Evolutionary conservation across 352 stramenopile species (phyloP).

Genomic region (Phytophthora sansomeana): DNA sequence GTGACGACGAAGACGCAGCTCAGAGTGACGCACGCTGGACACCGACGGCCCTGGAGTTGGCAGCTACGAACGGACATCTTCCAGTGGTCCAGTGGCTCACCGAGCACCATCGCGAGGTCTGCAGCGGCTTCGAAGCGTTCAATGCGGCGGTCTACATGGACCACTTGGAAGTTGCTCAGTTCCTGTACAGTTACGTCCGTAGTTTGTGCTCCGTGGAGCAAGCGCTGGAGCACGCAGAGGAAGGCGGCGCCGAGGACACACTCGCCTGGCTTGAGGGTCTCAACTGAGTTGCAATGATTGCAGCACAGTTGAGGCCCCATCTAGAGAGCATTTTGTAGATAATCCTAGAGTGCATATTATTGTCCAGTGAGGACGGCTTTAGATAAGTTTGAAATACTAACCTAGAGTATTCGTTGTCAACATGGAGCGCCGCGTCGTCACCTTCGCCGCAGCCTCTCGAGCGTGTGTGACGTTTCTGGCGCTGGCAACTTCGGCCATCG

Average conservation of each 20-base stretch:
- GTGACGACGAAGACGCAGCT: conserved; percentile 15
- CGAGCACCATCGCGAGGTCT: conserved; percentile 54
- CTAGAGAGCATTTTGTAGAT: conserved; percentile 30
- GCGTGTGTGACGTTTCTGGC: conserved; percentile 56
- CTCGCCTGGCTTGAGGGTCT: conserved; percentile 65
- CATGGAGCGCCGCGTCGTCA: conserved; percentile 48
- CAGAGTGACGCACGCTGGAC: conserved; percentile 47
- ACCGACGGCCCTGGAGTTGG: conserved; percentile 61
- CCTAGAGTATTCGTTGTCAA: background rate
- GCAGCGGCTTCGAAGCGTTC: conserved; percentile 60
- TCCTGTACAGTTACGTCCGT: conserved; percentile 54
- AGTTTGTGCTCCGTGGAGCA: conserved; percentile 59
- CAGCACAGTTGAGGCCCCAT: conserved; percentile 8
- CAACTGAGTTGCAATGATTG: conserved; percentile 40
- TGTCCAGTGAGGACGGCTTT: conserved; percentile 16
- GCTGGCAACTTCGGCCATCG: conserved; percentile 49
- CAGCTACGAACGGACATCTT: conserved; percentile 70
- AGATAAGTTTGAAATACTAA: conserved; percentile 6
- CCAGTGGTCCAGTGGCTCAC: conserved; percentile 69
- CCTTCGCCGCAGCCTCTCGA: conserved; percentile 59
- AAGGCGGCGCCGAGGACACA: conserved; percentile 70
- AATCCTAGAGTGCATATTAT: conserved; percentile 40
- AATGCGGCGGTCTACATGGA: conserved; percentile 81
- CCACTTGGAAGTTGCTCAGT: conserved; percentile 63
- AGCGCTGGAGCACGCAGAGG: conserved; percentile 67